Base-by-base conservation (phyloP, 2,329 filamentous ascomycete genomes). In the Botrytis pseudocinerea region DNA sequence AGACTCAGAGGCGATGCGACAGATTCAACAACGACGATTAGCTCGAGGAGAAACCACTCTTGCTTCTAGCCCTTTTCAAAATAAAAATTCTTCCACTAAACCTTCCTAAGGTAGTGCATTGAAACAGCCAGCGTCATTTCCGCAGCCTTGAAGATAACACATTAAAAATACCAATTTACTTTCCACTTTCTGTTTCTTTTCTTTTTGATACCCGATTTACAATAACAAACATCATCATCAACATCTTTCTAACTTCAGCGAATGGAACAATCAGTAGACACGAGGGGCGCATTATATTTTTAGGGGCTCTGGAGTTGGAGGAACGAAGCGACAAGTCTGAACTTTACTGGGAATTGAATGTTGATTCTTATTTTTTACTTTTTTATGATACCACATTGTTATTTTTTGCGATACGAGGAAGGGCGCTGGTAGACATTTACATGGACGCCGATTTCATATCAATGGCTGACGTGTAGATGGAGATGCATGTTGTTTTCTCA, bases 311-410 rank as follows among this genome's bases (percentile, higher is more conserved):
- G 68, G 54, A 60, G 54, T 70, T 61, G 54, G 28, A 38, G 22
- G 54, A 22, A 46, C 14, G 54, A 35, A 46, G 51, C 44, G 68
- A 35, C 16, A 38, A 40, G 4, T 60, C 68, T 35, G 22, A n/a
- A n/a, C 1, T 69, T 69, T 40, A 40, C 48, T 44, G n/a, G 40
- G 54, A 57, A 28, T 57, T 57, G n/a, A 57, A 32, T 12, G 18
- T 22, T 20, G 6, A 44, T 32, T 57, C 12, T 62, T 38, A 18
- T 57, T 62, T 62, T 69, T 69, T 44, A 32, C 18, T 42, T 69
- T 22, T 16, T 69, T 46, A 61, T 61, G 68, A 70, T 70, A 70
- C 68, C 68, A 70, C 42, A 70, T 62, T 46, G 16, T 70, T 70
- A 46, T 61, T 70, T 38, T 57, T 61, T 46, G n/a, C 54, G 65